Percentiles rank a stretch among this genome's conserved stretches.
Evolutionary conservation across 345 rosid genomes (phyloP).

Genomic region (Acer yangbiense): DNA sequence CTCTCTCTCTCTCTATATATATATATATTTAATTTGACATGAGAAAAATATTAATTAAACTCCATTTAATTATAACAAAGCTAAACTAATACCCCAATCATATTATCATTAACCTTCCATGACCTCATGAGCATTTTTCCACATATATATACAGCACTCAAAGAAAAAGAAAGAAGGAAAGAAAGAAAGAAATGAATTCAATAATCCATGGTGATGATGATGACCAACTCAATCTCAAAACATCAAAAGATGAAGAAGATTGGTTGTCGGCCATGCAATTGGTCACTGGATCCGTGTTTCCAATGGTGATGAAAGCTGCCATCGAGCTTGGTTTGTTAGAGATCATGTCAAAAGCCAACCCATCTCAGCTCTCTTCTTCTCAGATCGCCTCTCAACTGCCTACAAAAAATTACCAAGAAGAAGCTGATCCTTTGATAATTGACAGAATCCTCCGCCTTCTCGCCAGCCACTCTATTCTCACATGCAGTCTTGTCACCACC

Average conservation of each 20-base stretch:
- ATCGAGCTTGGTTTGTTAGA: constrained; percentile 32
- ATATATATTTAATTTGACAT: too few relatives aligned
- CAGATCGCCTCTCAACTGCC: constrained; percentile 35
- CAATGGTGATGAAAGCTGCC: constrained; percentile 30
- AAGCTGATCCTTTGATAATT: constrained; percentile 16
- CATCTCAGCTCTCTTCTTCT: constrained; percentile 21
- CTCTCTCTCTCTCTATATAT: too few relatives aligned
- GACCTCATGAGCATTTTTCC: background rate
- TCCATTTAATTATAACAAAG: too few relatives aligned
- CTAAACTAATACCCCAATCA: background rate
- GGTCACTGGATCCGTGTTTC: constrained; percentile 16
- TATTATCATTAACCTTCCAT: background rate
- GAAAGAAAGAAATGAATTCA: background rate
- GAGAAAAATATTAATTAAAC: too few relatives aligned
- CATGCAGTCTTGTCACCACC: constrained; percentile 3
- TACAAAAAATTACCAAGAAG: constrained; percentile 15
- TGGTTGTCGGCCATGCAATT: constrained; percentile 25
- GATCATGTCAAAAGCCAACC: constrained; percentile 27
- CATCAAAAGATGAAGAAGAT: constrained; percentile 13
- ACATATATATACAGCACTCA: background rate
- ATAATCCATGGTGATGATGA: background rate
- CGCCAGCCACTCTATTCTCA: constrained; percentile 31
- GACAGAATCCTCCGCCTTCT: constrained; percentile 36
- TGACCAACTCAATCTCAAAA: background rate
- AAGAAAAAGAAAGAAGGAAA: too few relatives aligned